Conservation (phyloP, 345 rosid genomes). For the Brassica incana region DNA sequence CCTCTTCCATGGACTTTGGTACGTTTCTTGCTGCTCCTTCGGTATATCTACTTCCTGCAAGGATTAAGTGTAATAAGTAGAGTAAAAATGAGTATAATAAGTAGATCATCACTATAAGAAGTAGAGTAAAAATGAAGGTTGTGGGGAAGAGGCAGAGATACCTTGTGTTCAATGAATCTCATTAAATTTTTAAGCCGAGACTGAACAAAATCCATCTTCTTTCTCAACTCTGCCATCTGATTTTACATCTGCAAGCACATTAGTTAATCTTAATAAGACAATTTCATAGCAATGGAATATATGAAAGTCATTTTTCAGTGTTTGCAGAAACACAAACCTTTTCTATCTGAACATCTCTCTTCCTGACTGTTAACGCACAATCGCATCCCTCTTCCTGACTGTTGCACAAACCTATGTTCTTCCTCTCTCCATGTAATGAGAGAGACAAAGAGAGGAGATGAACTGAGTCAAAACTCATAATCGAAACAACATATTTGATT, state of each 20-base stretch:
- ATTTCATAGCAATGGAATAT: background rate
- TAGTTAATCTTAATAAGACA: background rate
- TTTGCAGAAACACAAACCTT: background rate
- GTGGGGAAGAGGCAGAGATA: background rate
- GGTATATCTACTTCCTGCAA: no score
- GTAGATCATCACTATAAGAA: no score
- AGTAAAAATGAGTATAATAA: no score
- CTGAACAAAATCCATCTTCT: constrained; percentile 80
- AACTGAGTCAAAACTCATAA: no score
- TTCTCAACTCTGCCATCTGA: constrained; percentile 65
- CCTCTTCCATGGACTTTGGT: no score
- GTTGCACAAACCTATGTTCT: background rate
- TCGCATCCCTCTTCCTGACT: no score
- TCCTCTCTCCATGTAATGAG: background rate
- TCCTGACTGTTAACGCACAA: no score
- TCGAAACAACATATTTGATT: no score
- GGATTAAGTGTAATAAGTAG: no score
- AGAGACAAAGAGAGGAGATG: no score
- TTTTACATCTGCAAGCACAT: constrained; percentile 66
- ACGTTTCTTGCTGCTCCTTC: no score
- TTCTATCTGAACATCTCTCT: background rate
- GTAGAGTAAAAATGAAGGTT: no score
- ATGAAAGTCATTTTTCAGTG: background rate
- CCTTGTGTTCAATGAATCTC: constrained; percentile 47
- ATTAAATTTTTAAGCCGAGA: constrained; percentile 78